A percentile compares a stretch with the other conserved stretches of the same genome.
Evolutionary conservation across 2,329 filamentous ascomycete genomes (phyloP).

Genomic region (Aspergillus awamori): DNA sequence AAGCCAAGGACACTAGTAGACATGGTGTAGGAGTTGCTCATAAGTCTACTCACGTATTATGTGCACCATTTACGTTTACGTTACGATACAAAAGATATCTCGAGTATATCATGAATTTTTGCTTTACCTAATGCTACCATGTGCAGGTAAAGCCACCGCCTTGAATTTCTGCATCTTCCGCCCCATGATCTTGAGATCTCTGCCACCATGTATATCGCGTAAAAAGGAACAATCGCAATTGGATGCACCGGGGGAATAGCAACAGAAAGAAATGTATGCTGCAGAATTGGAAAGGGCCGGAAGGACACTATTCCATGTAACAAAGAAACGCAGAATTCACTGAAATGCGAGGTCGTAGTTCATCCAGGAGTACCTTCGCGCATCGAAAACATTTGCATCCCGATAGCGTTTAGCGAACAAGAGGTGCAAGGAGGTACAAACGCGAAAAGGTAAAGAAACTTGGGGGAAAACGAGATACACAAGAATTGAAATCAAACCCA

Average conservation of each 20-base stretch:
- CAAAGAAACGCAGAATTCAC: neutral
- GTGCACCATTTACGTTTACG: too few relatives aligned
- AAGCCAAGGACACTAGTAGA: neutral
- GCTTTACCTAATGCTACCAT: constrained; percentile 2
- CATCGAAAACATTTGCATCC: neutral
- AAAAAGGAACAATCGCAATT: constrained; percentile 8
- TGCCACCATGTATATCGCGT: constrained; percentile 18
- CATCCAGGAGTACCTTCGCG: neutral
- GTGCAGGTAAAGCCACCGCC: constrained; percentile 9
- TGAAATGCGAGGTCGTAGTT: constrained; percentile 7
- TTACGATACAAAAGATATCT: neutral
- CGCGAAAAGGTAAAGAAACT: neutral
- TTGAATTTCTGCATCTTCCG: constrained; percentile 14
- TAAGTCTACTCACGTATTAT: too few relatives aligned
- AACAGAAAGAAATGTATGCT: constrained; percentile 7
- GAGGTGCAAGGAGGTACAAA: neutral
- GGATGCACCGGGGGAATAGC: neutral
- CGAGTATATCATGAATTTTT: neutral
- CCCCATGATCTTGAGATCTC: constrained; percentile 14
- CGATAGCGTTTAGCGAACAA: neutral
- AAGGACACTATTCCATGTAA: neutral
- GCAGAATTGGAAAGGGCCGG: neutral
- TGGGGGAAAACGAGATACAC: neutral
- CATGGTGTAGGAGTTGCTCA: too few relatives aligned
- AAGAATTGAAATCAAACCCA: neutral